Conservation (phyloP, 2,329 filamentous ascomycete genomes). For the Rhinocladiella similis region DNA sequence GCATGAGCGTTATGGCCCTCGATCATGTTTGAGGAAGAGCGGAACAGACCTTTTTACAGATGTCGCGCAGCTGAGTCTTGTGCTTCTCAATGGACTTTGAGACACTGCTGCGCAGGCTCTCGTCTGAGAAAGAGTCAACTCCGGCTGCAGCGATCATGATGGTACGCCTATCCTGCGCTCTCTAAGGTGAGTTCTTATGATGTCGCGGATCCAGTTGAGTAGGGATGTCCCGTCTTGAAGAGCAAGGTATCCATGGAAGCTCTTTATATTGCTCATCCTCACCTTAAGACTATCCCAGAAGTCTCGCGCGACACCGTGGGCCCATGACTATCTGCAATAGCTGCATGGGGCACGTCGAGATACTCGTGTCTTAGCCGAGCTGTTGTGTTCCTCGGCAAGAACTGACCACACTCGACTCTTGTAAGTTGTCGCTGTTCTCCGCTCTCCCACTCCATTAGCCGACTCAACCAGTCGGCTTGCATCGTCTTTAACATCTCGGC, state of each 20-base stretch:
- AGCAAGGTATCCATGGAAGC: too few species aligned
- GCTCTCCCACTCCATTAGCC: constrained; percentile 1
- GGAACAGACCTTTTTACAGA: constrained; percentile 10
- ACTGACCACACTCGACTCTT: neutral
- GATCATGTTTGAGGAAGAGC: neutral
- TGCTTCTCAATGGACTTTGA: constrained; percentile 1
- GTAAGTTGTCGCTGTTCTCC: constrained; percentile 5
- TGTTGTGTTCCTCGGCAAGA: neutral
- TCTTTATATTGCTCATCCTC: too few species aligned
- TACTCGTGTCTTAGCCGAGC: too few species aligned
- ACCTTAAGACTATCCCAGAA: too few species aligned
- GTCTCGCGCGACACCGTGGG: too few species aligned
- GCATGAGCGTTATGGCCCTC: too few species aligned
- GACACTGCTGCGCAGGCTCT: constrained; percentile 4
- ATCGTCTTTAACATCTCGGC: neutral
- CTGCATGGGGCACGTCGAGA: too few species aligned
- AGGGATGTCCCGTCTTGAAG: too few species aligned
- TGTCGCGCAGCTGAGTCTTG: constrained; percentile 4
- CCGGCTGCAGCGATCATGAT: neutral
- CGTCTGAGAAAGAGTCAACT: neutral
- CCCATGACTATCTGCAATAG: too few species aligned
- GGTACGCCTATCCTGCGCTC: neutral
- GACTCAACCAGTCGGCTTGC: constrained; percentile 10
- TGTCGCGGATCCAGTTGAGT: too few species aligned
- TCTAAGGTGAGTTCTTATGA: too few species aligned